Conservation (phyloP, 2,329 filamentous ascomycete species). For the Penicillium palitans region DNA sequence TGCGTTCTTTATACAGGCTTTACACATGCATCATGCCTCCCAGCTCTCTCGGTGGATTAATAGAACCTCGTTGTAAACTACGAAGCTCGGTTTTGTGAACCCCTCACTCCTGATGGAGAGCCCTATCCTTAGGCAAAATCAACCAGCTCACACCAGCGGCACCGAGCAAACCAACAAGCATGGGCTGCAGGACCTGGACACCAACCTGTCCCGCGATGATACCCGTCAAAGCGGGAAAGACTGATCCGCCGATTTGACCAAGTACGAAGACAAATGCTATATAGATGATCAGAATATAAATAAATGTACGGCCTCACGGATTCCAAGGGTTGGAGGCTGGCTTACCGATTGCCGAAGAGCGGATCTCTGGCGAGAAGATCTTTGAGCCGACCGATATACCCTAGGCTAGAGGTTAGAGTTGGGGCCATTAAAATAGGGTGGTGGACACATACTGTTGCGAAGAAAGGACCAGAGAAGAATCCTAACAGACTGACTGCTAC, state of each 20-base stretch:
- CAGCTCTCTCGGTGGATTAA: neutral
- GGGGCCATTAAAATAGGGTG: too few relatives aligned
- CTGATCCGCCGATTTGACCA: slow-evolving; percentile 56
- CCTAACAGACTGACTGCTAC: slow-evolving; percentile 57
- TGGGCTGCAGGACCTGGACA: slow-evolving; percentile 54
- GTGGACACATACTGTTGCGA: slow-evolving; percentile 50
- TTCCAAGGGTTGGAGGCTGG: neutral
- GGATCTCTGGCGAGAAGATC: slow-evolving; percentile 51
- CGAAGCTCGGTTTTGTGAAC: neutral
- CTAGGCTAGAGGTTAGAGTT: slow-evolving; percentile 6
- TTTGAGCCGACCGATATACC: slow-evolving; percentile 55
- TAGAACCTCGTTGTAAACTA: neutral
- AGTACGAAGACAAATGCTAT: slow-evolving; percentile 56
- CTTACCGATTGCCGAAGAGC: slow-evolving; percentile 50
- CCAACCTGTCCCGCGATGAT: slow-evolving; percentile 50
- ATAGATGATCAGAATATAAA: neutral
- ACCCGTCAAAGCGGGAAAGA: slow-evolving; percentile 59
- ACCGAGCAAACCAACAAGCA: slow-evolving; percentile 51
- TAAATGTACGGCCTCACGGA: neutral
- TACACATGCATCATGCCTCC: neutral
- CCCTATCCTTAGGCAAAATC: slow-evolving; percentile 32
- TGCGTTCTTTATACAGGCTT: neutral
- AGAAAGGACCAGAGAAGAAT: slow-evolving; percentile 60
- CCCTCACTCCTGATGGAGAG: slow-evolving; percentile 25
- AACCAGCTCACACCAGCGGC: slow-evolving; percentile 53